phyloP scores from a whole-genome alignment of 2,329 filamentous ascomycete genomes.

The Ophiostoma montium region DNA sequence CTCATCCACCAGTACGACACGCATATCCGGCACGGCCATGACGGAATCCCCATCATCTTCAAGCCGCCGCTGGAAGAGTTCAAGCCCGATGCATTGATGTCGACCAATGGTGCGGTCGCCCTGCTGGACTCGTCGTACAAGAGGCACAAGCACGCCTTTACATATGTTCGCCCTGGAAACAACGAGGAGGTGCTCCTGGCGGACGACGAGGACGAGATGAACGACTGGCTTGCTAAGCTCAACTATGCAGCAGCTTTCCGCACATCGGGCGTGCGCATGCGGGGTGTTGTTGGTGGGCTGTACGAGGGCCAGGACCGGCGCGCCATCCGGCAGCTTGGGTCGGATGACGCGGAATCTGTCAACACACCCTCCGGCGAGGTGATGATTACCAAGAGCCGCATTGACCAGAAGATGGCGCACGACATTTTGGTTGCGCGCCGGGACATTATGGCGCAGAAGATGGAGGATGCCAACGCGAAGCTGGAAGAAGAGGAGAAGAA shows the following conservation, averaged over 20 bases:
- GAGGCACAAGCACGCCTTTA: conserved; percentile 90
- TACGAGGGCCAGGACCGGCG: conserved; percentile 71
- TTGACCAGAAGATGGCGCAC: conserved; percentile 69
- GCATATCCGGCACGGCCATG: conserved; percentile 64
- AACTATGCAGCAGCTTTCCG: conserved; percentile 94
- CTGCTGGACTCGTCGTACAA: conserved; percentile 76
- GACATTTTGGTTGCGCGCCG: conserved; percentile 74
- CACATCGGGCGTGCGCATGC: conserved; percentile 79
- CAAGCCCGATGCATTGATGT: conserved; percentile 87
- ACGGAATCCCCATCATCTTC: conserved; percentile 69
- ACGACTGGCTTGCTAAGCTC: conserved; percentile 90
- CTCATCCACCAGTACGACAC: conserved; percentile 78
- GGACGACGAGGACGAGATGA: conserved; percentile 80
- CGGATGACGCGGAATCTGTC: conserved; percentile 40
- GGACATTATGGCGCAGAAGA: conserved; percentile 71
- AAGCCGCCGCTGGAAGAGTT: conserved; percentile 82
- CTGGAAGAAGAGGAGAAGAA: conserved; percentile 59
- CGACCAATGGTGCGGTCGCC: conserved; percentile 83
- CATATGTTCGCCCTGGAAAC: conserved; percentile 75
- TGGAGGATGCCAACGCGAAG: conserved; percentile 69
- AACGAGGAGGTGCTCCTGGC: conserved; percentile 84
- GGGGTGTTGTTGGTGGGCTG: conserved; percentile 69
- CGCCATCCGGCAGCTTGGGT: conserved; percentile 58
- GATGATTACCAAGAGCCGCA: conserved; percentile 55
- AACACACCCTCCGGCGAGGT: conserved; percentile 62